phyloP scores from a whole-genome alignment of 441 rosid genomes.

The Syzygium syzygioides region DNA sequence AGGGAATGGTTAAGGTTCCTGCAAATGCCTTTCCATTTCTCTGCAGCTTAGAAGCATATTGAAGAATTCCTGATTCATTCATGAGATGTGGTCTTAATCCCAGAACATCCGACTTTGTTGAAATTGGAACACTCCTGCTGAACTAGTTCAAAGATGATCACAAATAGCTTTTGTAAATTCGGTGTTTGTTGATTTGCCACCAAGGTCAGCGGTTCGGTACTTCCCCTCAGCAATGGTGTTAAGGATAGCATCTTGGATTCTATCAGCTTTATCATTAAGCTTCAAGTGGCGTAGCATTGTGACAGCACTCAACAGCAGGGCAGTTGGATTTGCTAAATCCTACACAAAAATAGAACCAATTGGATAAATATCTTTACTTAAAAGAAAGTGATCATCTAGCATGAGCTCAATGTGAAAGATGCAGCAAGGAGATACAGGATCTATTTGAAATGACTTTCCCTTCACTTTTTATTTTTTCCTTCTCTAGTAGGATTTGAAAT shows the following conservation, averaged over 20 bases:
- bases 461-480: background rate
- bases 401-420: background rate
- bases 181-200: constrained; percentile 64
- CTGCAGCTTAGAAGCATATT: background rate
- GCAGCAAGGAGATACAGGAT: background rate
- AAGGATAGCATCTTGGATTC: constrained; percentile 73
- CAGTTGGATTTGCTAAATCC: constrained; percentile 97
- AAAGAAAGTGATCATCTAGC: background rate
- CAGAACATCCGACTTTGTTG: background rate
- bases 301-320: constrained; percentile 75
- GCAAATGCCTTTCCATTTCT: background rate
- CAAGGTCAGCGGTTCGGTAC: constrained; percentile 88
- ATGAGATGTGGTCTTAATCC: constrained; percentile 20
- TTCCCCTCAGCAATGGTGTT: constrained; percentile 83
- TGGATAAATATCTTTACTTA: constrained; percentile 4
- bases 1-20: background rate
- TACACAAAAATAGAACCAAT: constrained; percentile 3
- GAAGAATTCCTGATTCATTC: constrained; percentile 2
- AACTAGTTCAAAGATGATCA: constrained; percentile 42
- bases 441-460: background rate
- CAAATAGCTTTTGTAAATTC: constrained; percentile 90
- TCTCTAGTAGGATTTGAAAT: background rate
- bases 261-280: constrained; percentile 70
- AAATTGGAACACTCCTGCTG: background rate
- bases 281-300: constrained; percentile 85